Percentiles rank a stretch among this genome's conserved stretches.
Conservation (phyloP, 176 grass and related monocot genomes). For the Eragrostis nindensis region DNA sequence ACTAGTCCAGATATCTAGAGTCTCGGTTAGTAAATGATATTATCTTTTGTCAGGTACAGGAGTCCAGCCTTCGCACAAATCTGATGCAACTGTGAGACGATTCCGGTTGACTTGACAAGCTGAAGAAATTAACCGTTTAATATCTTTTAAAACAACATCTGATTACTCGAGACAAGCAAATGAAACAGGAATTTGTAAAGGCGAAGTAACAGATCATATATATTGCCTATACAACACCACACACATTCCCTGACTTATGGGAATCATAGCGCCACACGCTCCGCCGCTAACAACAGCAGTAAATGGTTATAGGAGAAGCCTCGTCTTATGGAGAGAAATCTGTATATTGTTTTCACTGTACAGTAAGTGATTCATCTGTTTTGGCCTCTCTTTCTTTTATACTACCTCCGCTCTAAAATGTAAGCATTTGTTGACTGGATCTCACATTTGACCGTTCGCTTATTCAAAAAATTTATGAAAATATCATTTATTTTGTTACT, state of each 20-base stretch:
- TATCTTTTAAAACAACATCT: slow-evolving; percentile 1
- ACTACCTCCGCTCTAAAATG: too few relatives aligned
- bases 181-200: not conserved
- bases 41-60: slow-evolving; percentile 46
- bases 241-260: not conserved
- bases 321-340: not conserved
- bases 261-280: not conserved
- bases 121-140: not conserved
- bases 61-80: slow-evolving; percentile 33
- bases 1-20: not conserved
- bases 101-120: slow-evolving; percentile 12
- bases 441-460: too few relatives aligned
- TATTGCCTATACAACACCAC: not conserved
- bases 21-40: slow-evolving; percentile 5
- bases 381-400: too few relatives aligned
- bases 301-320: not conserved
- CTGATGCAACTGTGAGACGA: slow-evolving; percentile 42
- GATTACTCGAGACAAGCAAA: not conserved
- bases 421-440: too few relatives aligned
- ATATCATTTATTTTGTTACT: too few relatives aligned
- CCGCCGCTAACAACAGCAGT: not conserved
- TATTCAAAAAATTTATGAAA: too few relatives aligned
- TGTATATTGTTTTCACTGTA: not conserved
- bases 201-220: not conserved
- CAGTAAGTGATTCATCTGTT: not conserved